These are phyloP conservation scores for Flaveria floridana DNA, from an alignment of 140 eudicot species.

Conservation along the genomic window DNA sequence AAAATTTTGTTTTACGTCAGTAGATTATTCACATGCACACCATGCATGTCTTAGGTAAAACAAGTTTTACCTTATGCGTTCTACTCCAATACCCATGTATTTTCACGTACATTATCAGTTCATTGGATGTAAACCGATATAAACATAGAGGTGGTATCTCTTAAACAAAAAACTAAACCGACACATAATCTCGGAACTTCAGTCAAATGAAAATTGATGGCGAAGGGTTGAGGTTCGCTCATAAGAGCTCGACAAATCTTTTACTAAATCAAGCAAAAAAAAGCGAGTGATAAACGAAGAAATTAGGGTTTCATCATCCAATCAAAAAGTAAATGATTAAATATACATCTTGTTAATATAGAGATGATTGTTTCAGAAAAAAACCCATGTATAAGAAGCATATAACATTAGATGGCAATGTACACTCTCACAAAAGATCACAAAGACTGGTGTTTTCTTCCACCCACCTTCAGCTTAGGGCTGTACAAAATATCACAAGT, in stretches of 20 bases:
- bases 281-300: neutral
- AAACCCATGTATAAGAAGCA: constrained; percentile 31
- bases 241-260: neutral
- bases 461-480: constrained; percentile 32
- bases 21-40: too few species aligned
- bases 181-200: too few species aligned
- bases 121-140: too few species aligned
- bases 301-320: neutral
- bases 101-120: too few species aligned
- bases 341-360: constrained; percentile 23
- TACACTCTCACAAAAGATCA: constrained; percentile 41
- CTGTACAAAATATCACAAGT: constrained; percentile 36
- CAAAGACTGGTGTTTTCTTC: constrained; percentile 23
- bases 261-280: neutral
- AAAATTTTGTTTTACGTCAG: too few species aligned
- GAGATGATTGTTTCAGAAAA: constrained; percentile 8
- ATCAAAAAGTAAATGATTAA: constrained; percentile 10
- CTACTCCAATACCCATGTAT: too few species aligned
- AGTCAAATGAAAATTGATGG: neutral
- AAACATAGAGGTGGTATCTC: too few species aligned
- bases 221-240: neutral
- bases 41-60: too few species aligned
- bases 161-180: too few species aligned
- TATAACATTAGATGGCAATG: constrained; percentile 38
- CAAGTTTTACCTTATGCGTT: too few species aligned